Base-by-base conservation (phyloP, 179 eudicot genomes). In the Nepenthes alata region DNA sequence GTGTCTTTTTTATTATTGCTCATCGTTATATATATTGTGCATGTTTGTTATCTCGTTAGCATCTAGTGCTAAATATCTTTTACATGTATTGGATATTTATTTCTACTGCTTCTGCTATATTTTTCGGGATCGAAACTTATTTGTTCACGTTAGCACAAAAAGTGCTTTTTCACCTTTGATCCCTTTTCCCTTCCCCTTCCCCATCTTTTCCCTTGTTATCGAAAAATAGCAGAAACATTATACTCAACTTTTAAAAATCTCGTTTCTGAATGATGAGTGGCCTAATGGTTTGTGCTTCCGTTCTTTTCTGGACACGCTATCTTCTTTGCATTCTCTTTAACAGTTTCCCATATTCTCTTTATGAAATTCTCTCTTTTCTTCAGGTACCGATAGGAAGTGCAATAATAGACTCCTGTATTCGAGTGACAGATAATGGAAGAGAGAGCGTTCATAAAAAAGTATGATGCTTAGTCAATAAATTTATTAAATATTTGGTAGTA, bases 361-460 rank as follows among this genome's bases (percentile, higher is more conserved):
- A 0, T 25, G 35, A 44, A 14, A 9, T 13, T 11, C 57, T 49
- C 11, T 10, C 54, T 50, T 62, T 6, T 55, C 15, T 64, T 54
- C 67, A 87, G 95, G 83, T 72, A 69, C 88, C 88, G 36, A 49
- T 78, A 60, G 77, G 90, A 67, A 80, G 84, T 69, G 88, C 91
- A 57, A 68, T 87, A 55, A 74, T 87, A 37, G 90, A 87, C 74
- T 85, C 90, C 8, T 77, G 86, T 70, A 75, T 85, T 62, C 77
- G 90, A 51, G 85, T 85, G 6, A 81, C 77, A 1, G 95, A 87
- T 63, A 77, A 82, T 65, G 95, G 95, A 67, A 80, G 83, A 74
- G 83, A 80, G 65, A 76, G 70, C 70, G 67, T 58, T 68, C 72
- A 72, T 12, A 74, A 80, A 72, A 87, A 78, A 71, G 95, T 87